Base-by-base conservation (phyloP, 2,329 filamentous ascomycete genomes). In the Lecanicillium sp. region DNA sequence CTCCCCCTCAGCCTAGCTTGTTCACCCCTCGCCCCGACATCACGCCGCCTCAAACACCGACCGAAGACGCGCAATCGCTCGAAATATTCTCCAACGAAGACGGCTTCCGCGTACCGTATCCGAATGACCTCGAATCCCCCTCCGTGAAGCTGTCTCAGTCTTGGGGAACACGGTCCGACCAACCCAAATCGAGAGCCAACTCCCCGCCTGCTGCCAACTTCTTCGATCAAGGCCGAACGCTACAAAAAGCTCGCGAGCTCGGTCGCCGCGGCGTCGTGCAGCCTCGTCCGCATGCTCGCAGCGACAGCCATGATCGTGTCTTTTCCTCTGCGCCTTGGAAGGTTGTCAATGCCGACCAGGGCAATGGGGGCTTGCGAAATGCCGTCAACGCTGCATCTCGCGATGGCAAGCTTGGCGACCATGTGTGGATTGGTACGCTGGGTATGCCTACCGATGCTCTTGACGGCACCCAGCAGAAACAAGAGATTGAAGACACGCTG, bases 371-470 rank as follows among this genome's bases (percentile, higher is more conserved):
- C 15, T 73, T 96, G 35, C 80, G 85, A 51, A 95, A 95, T 56
- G 90, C 90, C 4, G 80, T 92, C 25, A 79, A 85, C 45, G 86
- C 87, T 13, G 83, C 85, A 2, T 70, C 76, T 13, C 75, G 85
- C 33, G 76, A 80, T 39, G 82, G 80, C 15, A 73, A 75, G 44
- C 64, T 87, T 9, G 71, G 74, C 15, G 84, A 94, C 40, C 83
- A 86, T 54, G 83, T 81, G n/a, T 94, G 85, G 80, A 83, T 96
- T 4, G 90, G 90, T 38, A 94, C 89, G 1, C 64, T 96, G 31
- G 92, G 90, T 15, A 95, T 95, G 78, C 89, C 90, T 0, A 95
- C 87, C 0, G 90, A 96, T 60, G 83, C 81, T 7, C 70, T 96
- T 17, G 73, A 83, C 28, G 78, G 80, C 30, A 77, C 79, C 1